Percentiles rank a stretch among this genome's conserved stretches.
These are phyloP conservation scores for Pleurotus pulmonarius DNA, from an alignment of 768 basidiomycete species.

Conservation along the genomic window DNA sequence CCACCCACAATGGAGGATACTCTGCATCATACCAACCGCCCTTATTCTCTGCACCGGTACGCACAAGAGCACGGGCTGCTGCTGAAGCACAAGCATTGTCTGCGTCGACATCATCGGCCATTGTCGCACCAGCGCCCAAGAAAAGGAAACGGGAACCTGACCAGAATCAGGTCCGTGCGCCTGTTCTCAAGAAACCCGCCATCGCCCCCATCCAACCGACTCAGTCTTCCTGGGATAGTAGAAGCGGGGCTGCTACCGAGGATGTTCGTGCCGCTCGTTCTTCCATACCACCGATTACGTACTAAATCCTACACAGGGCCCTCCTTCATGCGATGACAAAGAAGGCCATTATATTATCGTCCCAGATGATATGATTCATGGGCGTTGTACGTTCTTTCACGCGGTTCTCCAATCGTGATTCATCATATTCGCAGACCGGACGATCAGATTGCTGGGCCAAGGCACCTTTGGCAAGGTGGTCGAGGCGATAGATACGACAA, in stretches of 20 bases:
- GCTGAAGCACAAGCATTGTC: constrained; percentile 81
- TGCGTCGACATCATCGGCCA: constrained; percentile 55
- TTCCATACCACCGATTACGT: constrained; percentile 18
- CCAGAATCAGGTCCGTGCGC: constrained; percentile 74
- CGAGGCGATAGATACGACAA: constrained; percentile 80
- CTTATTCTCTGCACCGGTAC: constrained; percentile 67
- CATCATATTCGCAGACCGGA: constrained; percentile 63
- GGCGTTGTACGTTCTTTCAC: constrained; percentile 61
- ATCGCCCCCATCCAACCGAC: constrained; percentile 43
- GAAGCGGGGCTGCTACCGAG: constrained; percentile 59
- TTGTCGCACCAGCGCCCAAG: constrained; percentile 72
- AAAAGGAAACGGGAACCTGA: constrained; percentile 81
- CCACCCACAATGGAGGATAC: constrained; percentile 65
- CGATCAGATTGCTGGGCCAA: constrained; percentile 87
- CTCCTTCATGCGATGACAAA: constrained; percentile 88
- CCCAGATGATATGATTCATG: constrained; percentile 83
- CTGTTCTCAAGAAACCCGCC: constrained; percentile 58
- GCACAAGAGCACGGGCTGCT: constrained; percentile 82
- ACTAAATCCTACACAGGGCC: constrained; percentile 57
- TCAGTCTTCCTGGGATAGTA: constrained; percentile 61
- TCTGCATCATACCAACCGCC: constrained; percentile 83
- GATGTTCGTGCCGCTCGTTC: constrained; percentile 49
- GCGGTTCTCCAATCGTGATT: constrained; percentile 14
- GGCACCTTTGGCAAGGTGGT: constrained; percentile 99
- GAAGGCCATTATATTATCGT: constrained; percentile 98